Base-by-base conservation (phyloP, 805 yeast genomes). In the Cyberlindnera euphorbiiphila region DNA sequence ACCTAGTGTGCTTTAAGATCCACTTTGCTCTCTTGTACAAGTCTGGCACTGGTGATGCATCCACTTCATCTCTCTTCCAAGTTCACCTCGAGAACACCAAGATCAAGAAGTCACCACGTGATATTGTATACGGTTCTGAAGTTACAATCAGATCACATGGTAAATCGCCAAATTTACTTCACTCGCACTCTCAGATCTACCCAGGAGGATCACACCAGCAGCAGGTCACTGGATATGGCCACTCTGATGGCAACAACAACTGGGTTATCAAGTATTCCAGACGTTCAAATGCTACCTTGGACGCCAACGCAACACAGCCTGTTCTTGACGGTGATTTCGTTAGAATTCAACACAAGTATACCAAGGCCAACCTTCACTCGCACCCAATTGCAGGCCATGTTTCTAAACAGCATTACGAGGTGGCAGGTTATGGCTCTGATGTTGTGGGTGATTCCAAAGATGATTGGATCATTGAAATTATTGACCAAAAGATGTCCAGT, bases 161-260 rank as follows among this genome's bases (percentile, higher is more conserved):
- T 4, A 62, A 79, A 34, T 71, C 81, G 25, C 86, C 89, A 31
- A 82, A 81, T 47, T 63, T 86, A 46, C 65, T 93, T 45, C 98
- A 93, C 59, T 91, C 98, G 0, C 98, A 93, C 57, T 68, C 71
- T 13, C 95, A 85, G 57, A 60, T 72, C 10, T 93, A 81, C 58
- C 98, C 98, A 12, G 87, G 78, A 47, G 98, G 98, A 4, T 85
- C 96, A 2, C 72, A 74, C 45, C 98, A 93, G 64, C 97, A 89
- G 61, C 99, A 93, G 62, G 72, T 93, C 34, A 93, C 98, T 19
- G 85, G 93, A 6, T 93, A 93, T 60, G 85, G 89, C 14, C 87
- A 79, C 61, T 86, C 86, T 57, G 98, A 93, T 60, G 64, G 71
- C 36, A 91, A 93, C 63, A 93, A 91, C 59, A 76, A 83, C 37